Percentiles rank a stretch among this genome's conserved stretches.
These are phyloP conservation scores for Coemansia sp. DNA, from an alignment of 192 early-diverging fungal genomes.

Conservation along the genomic window DNA sequence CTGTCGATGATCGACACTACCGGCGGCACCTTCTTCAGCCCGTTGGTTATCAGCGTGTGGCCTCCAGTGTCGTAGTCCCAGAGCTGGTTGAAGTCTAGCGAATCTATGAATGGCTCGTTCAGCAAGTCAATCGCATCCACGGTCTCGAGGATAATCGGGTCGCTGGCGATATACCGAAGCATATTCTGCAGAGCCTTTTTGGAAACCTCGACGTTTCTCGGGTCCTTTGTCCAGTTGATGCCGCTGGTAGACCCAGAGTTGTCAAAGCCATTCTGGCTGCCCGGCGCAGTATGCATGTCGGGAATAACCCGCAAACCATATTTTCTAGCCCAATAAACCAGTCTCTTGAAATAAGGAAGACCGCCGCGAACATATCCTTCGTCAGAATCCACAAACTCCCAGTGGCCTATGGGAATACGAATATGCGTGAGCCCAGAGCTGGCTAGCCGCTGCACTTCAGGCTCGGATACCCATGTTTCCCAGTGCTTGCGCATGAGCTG, in stretches of 20 bases:
- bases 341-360: conserved; percentile 45
- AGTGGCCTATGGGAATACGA: conserved; percentile 61
- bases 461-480: conserved; percentile 58
- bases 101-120: conserved; percentile 48
- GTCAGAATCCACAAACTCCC: conserved; percentile 58
- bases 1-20: conserved; percentile 46
- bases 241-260: conserved; percentile 52
- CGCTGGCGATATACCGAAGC: conserved; percentile 56
- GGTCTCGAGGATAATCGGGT: conserved; percentile 35
- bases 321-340: conserved; percentile 56
- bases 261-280: conserved; percentile 61
- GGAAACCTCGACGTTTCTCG: conserved; percentile 53
- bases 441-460: conserved; percentile 53
- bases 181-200: conserved; percentile 54
- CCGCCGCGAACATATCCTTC: conserved; percentile 54
- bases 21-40: conserved; percentile 30
- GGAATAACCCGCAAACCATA: conserved; percentile 55
- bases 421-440: conserved; percentile 53
- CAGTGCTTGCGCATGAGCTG: conserved; percentile 50
- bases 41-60: conserved; percentile 29
- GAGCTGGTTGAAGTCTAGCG: conserved; percentile 43
- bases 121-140: conserved; percentile 46
- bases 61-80: conserved; percentile 53
- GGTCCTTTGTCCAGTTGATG: conserved; percentile 53
- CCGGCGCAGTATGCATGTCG: conserved; percentile 60